These are phyloP conservation scores for Anisodus tanguticus DNA, from an alignment of 257 asterid genomes.

Conservation along the genomic window DNA sequence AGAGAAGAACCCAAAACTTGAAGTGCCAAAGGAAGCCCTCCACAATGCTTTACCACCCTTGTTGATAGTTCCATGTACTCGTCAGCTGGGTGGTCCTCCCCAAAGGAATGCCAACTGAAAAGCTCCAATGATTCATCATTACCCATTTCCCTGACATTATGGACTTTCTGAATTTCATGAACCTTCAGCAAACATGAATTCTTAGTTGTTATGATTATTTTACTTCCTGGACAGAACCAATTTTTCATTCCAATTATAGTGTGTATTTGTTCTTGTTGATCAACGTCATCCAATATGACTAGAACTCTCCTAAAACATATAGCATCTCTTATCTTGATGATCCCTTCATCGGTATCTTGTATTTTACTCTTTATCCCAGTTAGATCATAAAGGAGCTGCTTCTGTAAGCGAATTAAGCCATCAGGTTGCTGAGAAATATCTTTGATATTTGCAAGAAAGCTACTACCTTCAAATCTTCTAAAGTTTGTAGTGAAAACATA, in stretches of 20 bases:
- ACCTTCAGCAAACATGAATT: slow-evolving; percentile 8
- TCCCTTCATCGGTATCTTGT: slow-evolving; percentile 18
- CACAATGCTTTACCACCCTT: slow-evolving; percentile 19
- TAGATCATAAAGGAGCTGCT: slow-evolving; percentile 26
- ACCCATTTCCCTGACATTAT: slow-evolving; percentile 3
- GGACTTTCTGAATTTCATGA: slow-evolving; percentile 5
- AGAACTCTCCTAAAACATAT: slow-evolving; percentile 6
- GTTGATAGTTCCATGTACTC: slow-evolving; percentile 1
- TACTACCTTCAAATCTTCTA: slow-evolving; percentile 22
- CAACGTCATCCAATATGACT: slow-evolving; percentile 19
- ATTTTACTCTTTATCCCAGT: slow-evolving; percentile 23
- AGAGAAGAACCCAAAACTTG: slow-evolving; percentile 24
- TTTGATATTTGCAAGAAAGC: slow-evolving; percentile 19
- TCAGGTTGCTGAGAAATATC: slow-evolving; percentile 25
- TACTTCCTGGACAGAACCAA: slow-evolving; percentile 25
- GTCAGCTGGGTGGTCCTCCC: slow-evolving; percentile 25
- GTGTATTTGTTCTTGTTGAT: slow-evolving; percentile 8
- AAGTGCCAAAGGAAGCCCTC: slow-evolving; percentile 28
- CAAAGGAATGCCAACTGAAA: slow-evolving; percentile 27
- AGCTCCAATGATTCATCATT: slow-evolving; percentile 21
- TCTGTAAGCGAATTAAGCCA: slow-evolving; percentile 25
- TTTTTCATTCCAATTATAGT: slow-evolving; percentile 7
- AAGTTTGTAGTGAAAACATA: slow-evolving; percentile 8
- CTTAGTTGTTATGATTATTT: slow-evolving; percentile 21
- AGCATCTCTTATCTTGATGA: slow-evolving; percentile 20